A percentile compares a stretch with the other conserved stretches of the same genome.
phyloP scores from a whole-genome alignment of 2,329 filamentous ascomycete species.

The Fusarium mexicanum region DNA sequence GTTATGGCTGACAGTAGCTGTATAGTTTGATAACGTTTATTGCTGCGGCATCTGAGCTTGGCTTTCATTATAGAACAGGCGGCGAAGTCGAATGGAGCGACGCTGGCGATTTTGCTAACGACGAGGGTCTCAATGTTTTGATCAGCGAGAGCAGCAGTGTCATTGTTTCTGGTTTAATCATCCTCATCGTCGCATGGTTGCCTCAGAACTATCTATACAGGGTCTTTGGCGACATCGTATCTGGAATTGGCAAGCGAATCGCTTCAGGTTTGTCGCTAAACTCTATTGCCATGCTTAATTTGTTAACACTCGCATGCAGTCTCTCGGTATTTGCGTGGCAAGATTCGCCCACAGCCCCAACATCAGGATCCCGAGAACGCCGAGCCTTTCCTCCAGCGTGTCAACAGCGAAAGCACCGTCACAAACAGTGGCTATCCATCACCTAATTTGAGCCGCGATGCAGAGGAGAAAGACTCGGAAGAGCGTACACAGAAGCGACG shows the following conservation, averaged over 20 bases:
- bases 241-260: slow-evolving; percentile 24
- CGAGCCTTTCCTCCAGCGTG: slow-evolving; percentile 25
- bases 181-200: slow-evolving; percentile 39
- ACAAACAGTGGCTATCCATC: slow-evolving; percentile 1
- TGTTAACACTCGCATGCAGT: slow-evolving; percentile 15
- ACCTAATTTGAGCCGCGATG: neutral
- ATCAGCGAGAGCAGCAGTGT: slow-evolving; percentile 43
- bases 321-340: slow-evolving; percentile 21
- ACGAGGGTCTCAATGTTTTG: slow-evolving; percentile 45
- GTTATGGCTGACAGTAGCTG: slow-evolving; percentile 14
- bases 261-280: slow-evolving; percentile 35
- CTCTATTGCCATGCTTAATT: neutral
- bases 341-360: slow-evolving; percentile 22
- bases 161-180: slow-evolving; percentile 29
- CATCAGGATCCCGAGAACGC: slow-evolving; percentile 29
- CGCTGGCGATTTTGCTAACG: slow-evolving; percentile 42
- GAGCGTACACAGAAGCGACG: neutral
- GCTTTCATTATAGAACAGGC: slow-evolving; percentile 46
- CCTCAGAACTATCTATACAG: slow-evolving; percentile 36
- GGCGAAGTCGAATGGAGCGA: slow-evolving; percentile 47
- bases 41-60: slow-evolving; percentile 45
- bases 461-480: slow-evolving; percentile 18
- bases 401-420: slow-evolving; percentile 7
- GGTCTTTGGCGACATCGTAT: slow-evolving; percentile 33
- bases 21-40: slow-evolving; percentile 41